phyloP scores from a whole-genome alignment of 805 yeast species.

The Ascoidea rubescens region DNA sequence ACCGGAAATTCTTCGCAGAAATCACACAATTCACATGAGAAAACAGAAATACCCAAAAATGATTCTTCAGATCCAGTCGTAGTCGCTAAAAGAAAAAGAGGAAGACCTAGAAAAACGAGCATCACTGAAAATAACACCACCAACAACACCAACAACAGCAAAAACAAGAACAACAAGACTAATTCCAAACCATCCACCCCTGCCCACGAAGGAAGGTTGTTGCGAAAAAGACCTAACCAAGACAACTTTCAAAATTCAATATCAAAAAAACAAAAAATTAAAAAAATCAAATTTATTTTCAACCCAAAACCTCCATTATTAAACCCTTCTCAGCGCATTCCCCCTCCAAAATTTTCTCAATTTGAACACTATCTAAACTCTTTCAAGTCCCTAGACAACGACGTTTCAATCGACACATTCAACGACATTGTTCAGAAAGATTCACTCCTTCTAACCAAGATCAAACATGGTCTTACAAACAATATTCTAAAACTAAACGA shows the following conservation, averaged over 20 bases:
- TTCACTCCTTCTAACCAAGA: constrained; percentile 24
- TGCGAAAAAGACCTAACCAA: too few relatives aligned
- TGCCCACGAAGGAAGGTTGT: too few relatives aligned
- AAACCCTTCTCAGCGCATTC: constrained; percentile 41
- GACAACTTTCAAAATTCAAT: not conserved
- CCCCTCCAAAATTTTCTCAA: constrained; percentile 26
- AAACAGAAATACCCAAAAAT: too few relatives aligned
- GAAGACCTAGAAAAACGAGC: not conserved
- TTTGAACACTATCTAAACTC: constrained; percentile 36
- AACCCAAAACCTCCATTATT: constrained; percentile 31
- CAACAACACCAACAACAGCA: not conserved
- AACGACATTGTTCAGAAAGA: constrained; percentile 43
- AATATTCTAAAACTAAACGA: constrained; percentile 29
- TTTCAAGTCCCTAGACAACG: constrained; percentile 48
- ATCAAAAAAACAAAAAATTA: constrained; percentile 8
- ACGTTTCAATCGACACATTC: constrained; percentile 45
- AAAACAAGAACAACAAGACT: too few relatives aligned
- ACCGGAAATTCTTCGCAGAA: too few relatives aligned
- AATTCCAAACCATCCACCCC: too few relatives aligned
- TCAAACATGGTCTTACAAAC: constrained; percentile 31
- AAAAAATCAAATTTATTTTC: constrained; percentile 20
- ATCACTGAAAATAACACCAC: not conserved
- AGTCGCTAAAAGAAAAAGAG: not conserved
- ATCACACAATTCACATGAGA: too few relatives aligned
- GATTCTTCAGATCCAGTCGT: too few relatives aligned